phyloP scores from a whole-genome alignment of 225 moss, liverwort and hornwort genomes.

The Asterella californica region DNA sequence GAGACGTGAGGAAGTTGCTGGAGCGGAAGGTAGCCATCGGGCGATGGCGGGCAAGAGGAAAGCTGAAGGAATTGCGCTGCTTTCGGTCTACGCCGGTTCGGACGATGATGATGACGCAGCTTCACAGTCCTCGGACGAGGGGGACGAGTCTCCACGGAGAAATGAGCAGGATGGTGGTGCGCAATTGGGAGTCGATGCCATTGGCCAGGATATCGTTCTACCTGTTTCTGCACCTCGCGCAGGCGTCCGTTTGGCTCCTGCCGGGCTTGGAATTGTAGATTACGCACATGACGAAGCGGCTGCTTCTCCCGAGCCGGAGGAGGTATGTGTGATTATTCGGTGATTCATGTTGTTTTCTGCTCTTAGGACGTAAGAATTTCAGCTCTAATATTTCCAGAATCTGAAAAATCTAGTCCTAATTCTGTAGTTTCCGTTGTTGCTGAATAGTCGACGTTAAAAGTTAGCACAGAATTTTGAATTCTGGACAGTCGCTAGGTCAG shows the following conservation, averaged over 20 bases:
- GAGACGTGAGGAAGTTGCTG: no score
- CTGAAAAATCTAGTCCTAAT: background rate
- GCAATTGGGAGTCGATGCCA: background rate
- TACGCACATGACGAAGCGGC: slow-evolving; percentile 71
- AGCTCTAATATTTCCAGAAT: background rate
- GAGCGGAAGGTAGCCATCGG: background rate
- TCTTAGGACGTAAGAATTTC: background rate
- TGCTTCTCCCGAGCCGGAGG: slow-evolving; percentile 42
- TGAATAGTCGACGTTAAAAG: no score
- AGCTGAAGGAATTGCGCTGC: slow-evolving; percentile 92
- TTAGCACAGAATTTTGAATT: no score
- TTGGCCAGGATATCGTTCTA: background rate
- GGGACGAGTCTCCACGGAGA: slow-evolving; percentile 15
- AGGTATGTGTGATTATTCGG: background rate
- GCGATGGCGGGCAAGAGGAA: slow-evolving; percentile 55
- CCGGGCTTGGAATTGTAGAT: slow-evolving; percentile 55
- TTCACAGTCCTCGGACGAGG: slow-evolving; percentile 26
- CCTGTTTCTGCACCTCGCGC: background rate
- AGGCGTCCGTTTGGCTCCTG: background rate
- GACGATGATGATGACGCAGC: slow-evolving; percentile 53
- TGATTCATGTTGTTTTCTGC: no score
- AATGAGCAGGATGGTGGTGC: background rate
- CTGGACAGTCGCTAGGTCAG: no score
- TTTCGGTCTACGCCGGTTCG: slow-evolving; percentile 70
- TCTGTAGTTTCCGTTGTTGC: no score